A percentile compares a stretch with the other conserved stretches of the same genome.
Conservation (phyloP, 495 filamentous ascomycete species). For the Penicillium herquei region DNA sequence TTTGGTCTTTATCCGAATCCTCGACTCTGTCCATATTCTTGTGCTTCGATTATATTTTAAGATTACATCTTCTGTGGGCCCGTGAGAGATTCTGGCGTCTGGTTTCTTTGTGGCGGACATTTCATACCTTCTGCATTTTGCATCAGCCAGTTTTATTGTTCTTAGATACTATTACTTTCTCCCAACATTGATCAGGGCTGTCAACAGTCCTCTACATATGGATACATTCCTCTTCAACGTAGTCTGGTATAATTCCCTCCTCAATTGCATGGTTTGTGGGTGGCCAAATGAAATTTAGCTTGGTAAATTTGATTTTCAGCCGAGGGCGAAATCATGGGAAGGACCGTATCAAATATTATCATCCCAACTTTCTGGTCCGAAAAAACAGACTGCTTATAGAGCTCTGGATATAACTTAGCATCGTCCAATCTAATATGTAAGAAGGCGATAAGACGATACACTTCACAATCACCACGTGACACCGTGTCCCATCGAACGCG, state of each 20-base stretch:
- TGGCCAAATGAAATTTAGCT: no score
- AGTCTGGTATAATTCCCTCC: no score
- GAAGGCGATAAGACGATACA: no score
- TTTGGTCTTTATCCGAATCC: background rate
- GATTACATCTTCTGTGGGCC: background rate
- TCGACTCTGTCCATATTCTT: background rate
- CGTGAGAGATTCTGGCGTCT: background rate
- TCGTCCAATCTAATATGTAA: no score
- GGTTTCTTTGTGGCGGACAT: background rate
- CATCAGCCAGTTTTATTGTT: constrained; percentile 20
- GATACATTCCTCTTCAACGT: no score
- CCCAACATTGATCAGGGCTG: background rate
- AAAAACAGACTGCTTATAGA: background rate
- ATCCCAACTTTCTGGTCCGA: no score
- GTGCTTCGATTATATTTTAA: background rate
- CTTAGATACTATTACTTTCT: constrained; percentile 13
- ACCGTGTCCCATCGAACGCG: constrained; percentile 26
- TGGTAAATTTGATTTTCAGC: no score
- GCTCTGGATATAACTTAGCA: constrained; percentile 10
- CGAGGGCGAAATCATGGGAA: no score
- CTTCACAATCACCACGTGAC: constrained; percentile 32
- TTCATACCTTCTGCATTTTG: constrained; percentile 4
- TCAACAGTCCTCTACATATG: constrained; percentile 1
- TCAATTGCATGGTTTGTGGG: no score
- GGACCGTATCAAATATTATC: no score